Base-by-base conservation (phyloP, 495 filamentous ascomycete species). In the Aspergillus funiculosus region DNA sequence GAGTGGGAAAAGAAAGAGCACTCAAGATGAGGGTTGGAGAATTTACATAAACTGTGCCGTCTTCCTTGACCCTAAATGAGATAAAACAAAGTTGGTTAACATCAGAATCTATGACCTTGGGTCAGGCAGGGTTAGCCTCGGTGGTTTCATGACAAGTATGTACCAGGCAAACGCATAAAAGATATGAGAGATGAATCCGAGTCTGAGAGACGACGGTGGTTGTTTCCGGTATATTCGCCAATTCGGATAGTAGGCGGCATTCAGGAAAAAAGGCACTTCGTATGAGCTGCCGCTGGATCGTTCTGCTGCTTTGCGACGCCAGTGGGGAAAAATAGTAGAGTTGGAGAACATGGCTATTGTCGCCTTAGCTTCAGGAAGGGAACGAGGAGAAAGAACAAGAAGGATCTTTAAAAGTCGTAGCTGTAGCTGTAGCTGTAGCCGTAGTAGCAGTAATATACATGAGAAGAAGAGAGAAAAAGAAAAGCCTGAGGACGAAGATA, bases 221-320 rank as follows among this genome's bases (percentile, higher is more conserved):
- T 87, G 81, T 55, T 85, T 78, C 43, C 74, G 74, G 61, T 92
- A 91, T 24, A 91, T 78, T 35, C 82, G 73, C 76, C 83, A 87
- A 61, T 92, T 94, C 3, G 89, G 87, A 70, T 89, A 94, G 64
- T 92, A 94, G n/a, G 86, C 84, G 15, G 83, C 88, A 63, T 94
- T 94, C 22, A 62, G 50, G 58, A 60, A 74, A 39, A 71, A 58
- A 17, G 68, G 68, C 17, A 73, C 60, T 28, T 73, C 61, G 26
- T 65, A 64, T 8, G 59, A 63, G 45, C 39, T 58, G 29, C 53
- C 54, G 43, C 60, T 52, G 45, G 58, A 56, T 40, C 53, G 52
- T 26, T 59, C 57, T 39, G 50, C 57, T 20, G 57, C 44, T 40
- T 59, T 59, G 48, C 57, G 57, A 22, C 50, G 50, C 57, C 57